Evolutionary conservation across 495 filamentous ascomycete genomes (phyloP).

Genomic region (Tuber brumale): DNA sequence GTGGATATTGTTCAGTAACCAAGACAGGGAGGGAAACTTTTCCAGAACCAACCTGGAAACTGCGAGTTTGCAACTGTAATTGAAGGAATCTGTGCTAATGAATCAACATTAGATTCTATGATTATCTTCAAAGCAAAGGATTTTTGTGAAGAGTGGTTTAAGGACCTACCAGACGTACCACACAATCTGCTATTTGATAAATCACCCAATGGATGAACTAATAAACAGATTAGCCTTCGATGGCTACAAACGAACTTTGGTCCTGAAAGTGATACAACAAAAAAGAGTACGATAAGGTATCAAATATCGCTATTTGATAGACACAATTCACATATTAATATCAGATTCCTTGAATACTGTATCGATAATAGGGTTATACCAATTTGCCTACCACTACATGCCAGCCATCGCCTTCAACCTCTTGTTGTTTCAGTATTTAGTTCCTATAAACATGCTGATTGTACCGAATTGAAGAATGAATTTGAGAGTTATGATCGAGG

Average conservation of each 20-base stretch:
- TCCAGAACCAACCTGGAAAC: background rate
- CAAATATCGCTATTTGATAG: too few relatives aligned
- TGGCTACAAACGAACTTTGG: background rate
- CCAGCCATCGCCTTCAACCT: too few relatives aligned
- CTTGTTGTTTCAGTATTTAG: too few relatives aligned
- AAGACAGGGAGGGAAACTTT: background rate
- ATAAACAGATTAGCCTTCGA: background rate
- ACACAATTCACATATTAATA: too few relatives aligned
- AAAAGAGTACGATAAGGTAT: too few relatives aligned
- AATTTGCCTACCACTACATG: too few relatives aligned
- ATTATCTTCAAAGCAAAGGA: background rate
- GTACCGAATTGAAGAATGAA: too few relatives aligned
- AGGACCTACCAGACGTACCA: background rate
- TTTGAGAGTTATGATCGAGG: too few relatives aligned
- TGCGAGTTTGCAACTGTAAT: background rate
- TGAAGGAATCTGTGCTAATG: background rate
- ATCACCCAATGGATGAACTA: background rate
- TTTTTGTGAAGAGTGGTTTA: background rate
- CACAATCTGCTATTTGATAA: background rate
- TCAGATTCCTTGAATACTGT: too few relatives aligned
- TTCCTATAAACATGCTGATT: too few relatives aligned
- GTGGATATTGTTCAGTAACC: background rate
- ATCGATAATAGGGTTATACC: too few relatives aligned
- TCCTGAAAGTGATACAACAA: too few relatives aligned
- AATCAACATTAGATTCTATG: background rate